Base-by-base conservation (phyloP, 1,284 basidiomycete genomes). In the Rhodotorula glutinis region DNA sequence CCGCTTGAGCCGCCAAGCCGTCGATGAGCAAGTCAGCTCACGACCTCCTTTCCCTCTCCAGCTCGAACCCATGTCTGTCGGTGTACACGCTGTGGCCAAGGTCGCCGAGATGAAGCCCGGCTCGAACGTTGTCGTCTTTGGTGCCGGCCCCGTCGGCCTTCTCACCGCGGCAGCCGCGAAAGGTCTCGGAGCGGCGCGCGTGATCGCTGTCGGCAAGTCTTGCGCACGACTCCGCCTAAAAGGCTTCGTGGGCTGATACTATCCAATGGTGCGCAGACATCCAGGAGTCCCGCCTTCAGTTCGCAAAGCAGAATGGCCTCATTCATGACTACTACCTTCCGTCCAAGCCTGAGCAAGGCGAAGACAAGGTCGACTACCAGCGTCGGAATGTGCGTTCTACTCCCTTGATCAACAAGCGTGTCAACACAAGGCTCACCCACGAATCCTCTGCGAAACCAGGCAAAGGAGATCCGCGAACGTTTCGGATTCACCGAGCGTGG, bases 11-110 rank as follows among this genome's bases (percentile, higher is more conserved):
- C 47, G 47, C 10, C 19, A 9, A 11, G 8, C 23, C 44, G 13
- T n/a, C 17, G 21, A 19, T 38, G 33, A 38, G 33, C 33, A 7
- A n/a, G 7, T 38, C 33, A 38, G 17, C 56, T 61, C 17, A 60
- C 58, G 11, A 5, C 29, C 82, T 71, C 75, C 77, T 52, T 72
- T 81, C 30, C 79, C 79, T 9, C 79, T 78, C 7, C 79, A 83
- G 89, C 93, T 97, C 83, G 94, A 98, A 79, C 95, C 95, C 13
- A 85, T 97, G 49, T 87, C 91, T 23, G 95, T 98, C 44, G 95
- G 87, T 10, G 85, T 96, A 19, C 93, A 98, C 79, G 87, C 91
- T 2, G 88, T 96, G 43, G 85, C 86, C 55, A 89, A 85, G 74
- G 83, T 92, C 47, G 93, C 88, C 29, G 81, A 83, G 47, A 83